Percentiles rank a stretch among this genome's conserved stretches.
Conservation (phyloP, 441 rosid species). For the Manihot esculenta region DNA sequence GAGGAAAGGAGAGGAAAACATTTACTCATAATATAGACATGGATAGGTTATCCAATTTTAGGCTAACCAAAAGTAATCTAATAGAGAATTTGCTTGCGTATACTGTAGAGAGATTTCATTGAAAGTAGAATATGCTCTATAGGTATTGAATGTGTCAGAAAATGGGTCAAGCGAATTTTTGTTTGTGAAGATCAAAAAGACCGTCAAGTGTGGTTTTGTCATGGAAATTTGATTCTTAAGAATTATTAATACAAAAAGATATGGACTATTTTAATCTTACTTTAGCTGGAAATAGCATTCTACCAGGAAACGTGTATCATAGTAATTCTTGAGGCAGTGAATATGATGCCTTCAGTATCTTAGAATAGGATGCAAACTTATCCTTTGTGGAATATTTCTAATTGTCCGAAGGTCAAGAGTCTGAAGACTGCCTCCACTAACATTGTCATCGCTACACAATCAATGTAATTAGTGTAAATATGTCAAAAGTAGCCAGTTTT, state of each 20-base stretch:
- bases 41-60: not conserved
- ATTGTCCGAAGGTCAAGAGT: conserved; percentile 2
- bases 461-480: not conserved
- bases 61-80: not conserved
- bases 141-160: not conserved
- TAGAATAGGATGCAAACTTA: not conserved
- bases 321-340: not conserved
- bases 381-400: not conserved
- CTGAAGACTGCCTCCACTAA: not conserved
- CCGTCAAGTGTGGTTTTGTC: not conserved
- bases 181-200: conserved; percentile 1
- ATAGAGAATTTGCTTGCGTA: not conserved
- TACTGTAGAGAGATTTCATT: not conserved
- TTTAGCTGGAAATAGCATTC: not conserved
- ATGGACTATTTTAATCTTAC: not conserved
- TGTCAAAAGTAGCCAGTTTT: not conserved
- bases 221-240: not conserved
- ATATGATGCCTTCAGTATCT: not conserved
- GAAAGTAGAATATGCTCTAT: not conserved
- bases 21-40: not conserved
- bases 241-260: not conserved
- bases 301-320: not conserved
- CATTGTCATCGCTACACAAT: not conserved
- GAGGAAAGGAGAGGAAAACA: not conserved
- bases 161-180: not conserved